phyloP scores from a whole-genome alignment of 768 basidiomycete genomes.

The Suillus lakei region DNA sequence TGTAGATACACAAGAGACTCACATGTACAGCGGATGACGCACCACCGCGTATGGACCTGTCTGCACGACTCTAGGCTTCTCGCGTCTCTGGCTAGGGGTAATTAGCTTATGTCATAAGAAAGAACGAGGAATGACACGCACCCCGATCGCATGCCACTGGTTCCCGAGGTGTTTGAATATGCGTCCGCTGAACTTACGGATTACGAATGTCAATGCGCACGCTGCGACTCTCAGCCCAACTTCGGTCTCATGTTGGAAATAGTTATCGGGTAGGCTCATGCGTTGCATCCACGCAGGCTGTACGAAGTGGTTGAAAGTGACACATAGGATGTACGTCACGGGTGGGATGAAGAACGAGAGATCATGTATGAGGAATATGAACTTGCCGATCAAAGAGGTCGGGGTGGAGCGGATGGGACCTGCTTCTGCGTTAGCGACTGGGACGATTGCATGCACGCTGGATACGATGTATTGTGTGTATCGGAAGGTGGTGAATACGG shows the following conservation, averaged over 20 bases:
- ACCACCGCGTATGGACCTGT: too few relatives aligned
- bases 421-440: constrained; percentile 16
- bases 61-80: constrained; percentile 35
- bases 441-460: constrained; percentile 8
- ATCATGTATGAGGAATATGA: constrained; percentile 34
- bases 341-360: constrained; percentile 30
- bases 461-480: constrained; percentile 25
- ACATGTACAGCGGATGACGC: constrained; percentile 43
- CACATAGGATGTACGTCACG: constrained; percentile 29
- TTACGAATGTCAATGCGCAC: constrained; percentile 29
- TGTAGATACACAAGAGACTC: constrained; percentile 7
- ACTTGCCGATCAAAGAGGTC: constrained; percentile 25
- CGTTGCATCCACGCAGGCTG: constrained; percentile 40
- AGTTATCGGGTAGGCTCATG: constrained; percentile 29
- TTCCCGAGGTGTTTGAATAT: constrained; percentile 28
- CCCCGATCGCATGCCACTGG: constrained; percentile 39
- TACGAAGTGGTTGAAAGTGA: constrained; percentile 33
- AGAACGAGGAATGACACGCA: constrained; percentile 12
- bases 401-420: too few relatives aligned
- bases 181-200: constrained; percentile 19
- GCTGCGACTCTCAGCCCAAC: constrained; percentile 27
- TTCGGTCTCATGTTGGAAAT: constrained; percentile 27
- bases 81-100: constrained; percentile 25
- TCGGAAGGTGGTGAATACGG: constrained; percentile 28
- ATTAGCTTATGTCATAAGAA: neutral